Conservation (phyloP, 495 filamentous ascomycete species). For the Chaetomidium leptoderma region DNA sequence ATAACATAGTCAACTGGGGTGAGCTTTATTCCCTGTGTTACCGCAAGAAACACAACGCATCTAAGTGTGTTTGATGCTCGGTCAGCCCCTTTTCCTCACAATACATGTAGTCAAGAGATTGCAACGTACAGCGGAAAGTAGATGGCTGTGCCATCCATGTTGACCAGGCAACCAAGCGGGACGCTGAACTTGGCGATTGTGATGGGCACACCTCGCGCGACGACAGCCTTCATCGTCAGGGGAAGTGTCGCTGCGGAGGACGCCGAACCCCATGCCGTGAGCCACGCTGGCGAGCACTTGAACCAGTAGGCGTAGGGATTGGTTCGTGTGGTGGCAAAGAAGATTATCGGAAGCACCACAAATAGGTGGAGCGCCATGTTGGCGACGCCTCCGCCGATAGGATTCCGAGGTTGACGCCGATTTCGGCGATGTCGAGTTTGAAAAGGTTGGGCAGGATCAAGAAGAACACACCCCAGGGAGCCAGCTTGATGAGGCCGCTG, state of each 20-base stretch:
- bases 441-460: constrained; percentile 35
- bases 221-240: constrained; percentile 24
- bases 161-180: constrained; percentile 32
- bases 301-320: constrained; percentile 33
- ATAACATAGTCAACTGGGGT: constrained; percentile 29
- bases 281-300: constrained; percentile 26
- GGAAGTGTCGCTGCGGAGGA: constrained; percentile 30
- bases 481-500: constrained; percentile 32
- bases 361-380: constrained; percentile 31
- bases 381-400: constrained; percentile 28
- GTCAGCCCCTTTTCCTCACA: background rate
- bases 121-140: background rate
- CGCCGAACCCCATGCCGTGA: constrained; percentile 33
- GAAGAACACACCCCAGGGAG: constrained; percentile 37
- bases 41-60: constrained; percentile 33
- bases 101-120: background rate
- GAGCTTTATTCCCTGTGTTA: constrained; percentile 29
- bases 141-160: constrained; percentile 30
- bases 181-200: constrained; percentile 27
- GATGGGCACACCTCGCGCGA: constrained; percentile 17
- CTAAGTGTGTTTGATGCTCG: constrained; percentile 32
- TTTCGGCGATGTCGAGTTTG: constrained; percentile 26
- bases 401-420: constrained; percentile 32
- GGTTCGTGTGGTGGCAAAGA: constrained; percentile 20
- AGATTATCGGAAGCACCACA: constrained; percentile 28